Evolutionary conservation across 2,329 filamentous ascomycete species (phyloP).

Genomic region (Neonectria sp.): DNA sequence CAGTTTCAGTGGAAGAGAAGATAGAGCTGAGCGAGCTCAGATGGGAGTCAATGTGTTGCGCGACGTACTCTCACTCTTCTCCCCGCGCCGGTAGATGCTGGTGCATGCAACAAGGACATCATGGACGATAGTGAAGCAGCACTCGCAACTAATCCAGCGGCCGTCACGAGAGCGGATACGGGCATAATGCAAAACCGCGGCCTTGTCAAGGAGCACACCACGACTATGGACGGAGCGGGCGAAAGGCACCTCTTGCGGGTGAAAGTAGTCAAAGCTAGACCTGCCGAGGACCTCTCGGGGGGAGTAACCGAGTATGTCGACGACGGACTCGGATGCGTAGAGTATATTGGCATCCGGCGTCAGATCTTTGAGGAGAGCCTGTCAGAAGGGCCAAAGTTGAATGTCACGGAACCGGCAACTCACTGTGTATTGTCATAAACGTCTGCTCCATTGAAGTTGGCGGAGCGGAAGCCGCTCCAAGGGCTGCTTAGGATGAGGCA

Average conservation of each 20-base stretch:
- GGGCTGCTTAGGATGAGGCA: background rate
- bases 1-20: constrained; percentile 19
- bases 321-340: constrained; percentile 87
- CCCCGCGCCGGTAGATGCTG: constrained; percentile 79
- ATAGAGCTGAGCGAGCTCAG: background rate
- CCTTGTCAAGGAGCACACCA: constrained; percentile 85
- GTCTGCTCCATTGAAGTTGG: constrained; percentile 79
- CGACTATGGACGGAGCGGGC: constrained; percentile 81
- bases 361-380: constrained; percentile 70
- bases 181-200: constrained; percentile 86
- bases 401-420: constrained; percentile 51
- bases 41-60: background rate
- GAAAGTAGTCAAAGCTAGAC: constrained; percentile 90
- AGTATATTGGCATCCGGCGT: constrained; percentile 83
- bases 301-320: constrained; percentile 85
- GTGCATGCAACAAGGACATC: constrained; percentile 90
- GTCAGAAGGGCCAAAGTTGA: background rate
- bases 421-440: constrained; percentile 93
- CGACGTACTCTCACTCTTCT: constrained; percentile 81
- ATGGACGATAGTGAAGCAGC: constrained; percentile 90
- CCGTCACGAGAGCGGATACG: constrained; percentile 78
- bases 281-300: constrained; percentile 82
- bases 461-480: constrained; percentile 32
- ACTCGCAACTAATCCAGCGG: constrained; percentile 85
- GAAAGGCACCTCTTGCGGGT: constrained; percentile 83